Conservation (phyloP, 352 stramenopile species). For the Globisporangium lucens region DNA sequence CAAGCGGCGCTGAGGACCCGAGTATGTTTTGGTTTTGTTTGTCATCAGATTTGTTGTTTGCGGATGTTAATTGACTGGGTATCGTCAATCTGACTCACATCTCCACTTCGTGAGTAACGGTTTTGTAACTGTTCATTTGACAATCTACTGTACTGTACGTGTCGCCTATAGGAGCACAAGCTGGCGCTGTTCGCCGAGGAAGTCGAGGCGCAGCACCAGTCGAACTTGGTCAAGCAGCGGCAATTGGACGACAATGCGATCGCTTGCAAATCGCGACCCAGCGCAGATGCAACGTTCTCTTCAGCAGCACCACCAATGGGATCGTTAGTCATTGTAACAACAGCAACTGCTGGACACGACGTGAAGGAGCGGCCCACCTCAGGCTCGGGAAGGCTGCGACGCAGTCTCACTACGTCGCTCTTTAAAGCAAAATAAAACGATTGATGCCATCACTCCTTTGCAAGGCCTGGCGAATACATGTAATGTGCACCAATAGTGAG, state of each 20-base stretch:
- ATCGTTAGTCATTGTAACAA: not conserved
- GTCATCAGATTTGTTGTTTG: not conserved
- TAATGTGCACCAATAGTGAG: too few relatives aligned
- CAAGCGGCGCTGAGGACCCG: conserved; percentile 6
- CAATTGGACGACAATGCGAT: conserved; percentile 9
- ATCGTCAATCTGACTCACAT: not conserved
- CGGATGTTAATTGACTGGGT: too few relatives aligned
- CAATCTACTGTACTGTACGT: too few relatives aligned
- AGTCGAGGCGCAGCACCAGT: conserved; percentile 29
- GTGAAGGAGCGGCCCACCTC: conserved; percentile 1
- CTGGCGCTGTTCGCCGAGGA: conserved; percentile 25
- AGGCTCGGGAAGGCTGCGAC: not conserved
- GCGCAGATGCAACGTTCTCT: not conserved
- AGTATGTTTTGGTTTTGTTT: not conserved
- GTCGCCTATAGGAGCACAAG: conserved; percentile 17
- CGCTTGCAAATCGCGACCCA: not conserved
- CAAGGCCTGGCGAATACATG: too few relatives aligned
- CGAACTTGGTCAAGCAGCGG: conserved; percentile 12
- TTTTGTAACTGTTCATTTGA: too few relatives aligned
- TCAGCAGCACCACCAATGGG: not conserved
- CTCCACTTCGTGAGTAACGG: too few relatives aligned
- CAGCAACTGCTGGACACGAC: not conserved
- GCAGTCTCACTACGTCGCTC: conserved; percentile 5
- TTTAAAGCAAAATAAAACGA: conserved; percentile 6
- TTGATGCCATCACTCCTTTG: not conserved